Percentiles rank a stretch among this genome's conserved stretches.
These are phyloP conservation scores for Kitagawia praeruptora DNA, from an alignment of 129 eudicot species.

Conservation along the genomic window DNA sequence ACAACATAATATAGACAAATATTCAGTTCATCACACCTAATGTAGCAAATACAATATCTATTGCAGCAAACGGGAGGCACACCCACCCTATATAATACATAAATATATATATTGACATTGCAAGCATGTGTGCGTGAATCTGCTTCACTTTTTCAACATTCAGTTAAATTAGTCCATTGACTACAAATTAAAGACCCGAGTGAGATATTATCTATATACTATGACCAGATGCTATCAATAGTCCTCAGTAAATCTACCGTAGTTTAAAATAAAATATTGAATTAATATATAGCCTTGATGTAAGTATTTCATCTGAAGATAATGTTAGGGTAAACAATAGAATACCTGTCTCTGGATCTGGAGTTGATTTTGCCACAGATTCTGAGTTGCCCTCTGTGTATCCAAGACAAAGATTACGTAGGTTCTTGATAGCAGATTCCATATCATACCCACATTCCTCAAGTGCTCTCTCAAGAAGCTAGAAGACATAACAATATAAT, in stretches of 20 bases:
- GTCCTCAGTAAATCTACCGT: neutral
- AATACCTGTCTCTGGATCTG: conserved; percentile 41
- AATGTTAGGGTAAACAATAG: neutral
- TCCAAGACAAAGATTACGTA: conserved; percentile 57
- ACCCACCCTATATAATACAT: neutral
- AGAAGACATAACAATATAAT: neutral
- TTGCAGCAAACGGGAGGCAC: neutral
- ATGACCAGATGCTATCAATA: neutral
- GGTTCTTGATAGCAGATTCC: conserved; percentile 60
- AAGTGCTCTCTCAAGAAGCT: conserved; percentile 65
- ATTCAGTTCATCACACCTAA: neutral
- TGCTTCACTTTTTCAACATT: neutral
- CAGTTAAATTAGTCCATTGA: neutral
- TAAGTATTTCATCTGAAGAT: neutral
- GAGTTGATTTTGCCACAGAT: conserved; percentile 26
- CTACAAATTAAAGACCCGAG: neutral
- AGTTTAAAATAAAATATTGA: neutral
- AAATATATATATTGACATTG: neutral
- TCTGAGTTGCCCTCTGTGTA: conserved; percentile 29
- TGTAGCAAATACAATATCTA: neutral
- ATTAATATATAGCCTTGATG: neutral
- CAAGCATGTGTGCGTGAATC: neutral
- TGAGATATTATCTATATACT: neutral
- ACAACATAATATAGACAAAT: neutral
- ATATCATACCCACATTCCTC: conserved; percentile 63